These are phyloP conservation scores for Cercophora samala DNA, from an alignment of 495 filamentous ascomycete genomes.

Conservation along the genomic window DNA sequence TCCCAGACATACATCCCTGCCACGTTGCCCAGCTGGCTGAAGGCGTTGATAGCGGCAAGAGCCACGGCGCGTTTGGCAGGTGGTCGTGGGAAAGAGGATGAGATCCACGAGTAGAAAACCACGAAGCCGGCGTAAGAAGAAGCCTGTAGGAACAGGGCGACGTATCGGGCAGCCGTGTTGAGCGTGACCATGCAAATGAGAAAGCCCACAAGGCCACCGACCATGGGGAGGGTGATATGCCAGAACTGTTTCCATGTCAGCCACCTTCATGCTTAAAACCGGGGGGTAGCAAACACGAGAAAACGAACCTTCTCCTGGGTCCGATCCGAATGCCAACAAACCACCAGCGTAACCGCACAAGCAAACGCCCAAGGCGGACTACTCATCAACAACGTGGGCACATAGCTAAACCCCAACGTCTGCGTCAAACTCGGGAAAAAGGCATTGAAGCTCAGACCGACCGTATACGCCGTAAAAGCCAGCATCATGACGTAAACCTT, in stretches of 20 bases:
- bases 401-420: conserved; percentile 66
- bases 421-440: conserved; percentile 59
- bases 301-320: conserved; percentile 55
- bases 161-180: conserved; percentile 63
- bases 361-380: conserved; percentile 69
- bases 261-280: background rate
- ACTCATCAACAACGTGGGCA: conserved; percentile 69
- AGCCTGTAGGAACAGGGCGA: conserved; percentile 70
- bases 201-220: conserved; percentile 64
- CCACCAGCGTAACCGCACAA: conserved; percentile 64
- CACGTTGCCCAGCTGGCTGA: conserved; percentile 67
- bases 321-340: conserved; percentile 72
- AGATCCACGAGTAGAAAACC: conserved; percentile 74
- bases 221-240: conserved; percentile 67
- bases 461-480: conserved; percentile 41
- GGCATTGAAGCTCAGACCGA: conserved; percentile 47
- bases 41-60: conserved; percentile 72
- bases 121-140: conserved; percentile 61
- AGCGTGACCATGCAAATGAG: conserved; percentile 68
- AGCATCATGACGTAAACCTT: conserved; percentile 59
- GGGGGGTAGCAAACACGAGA: background rate
- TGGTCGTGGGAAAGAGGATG: conserved; percentile 67
- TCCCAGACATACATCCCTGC: conserved; percentile 76
- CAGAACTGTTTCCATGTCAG: conserved; percentile 51
- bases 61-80: conserved; percentile 77